Conservation (phyloP, 805 yeast species). For the Teunomyces pallodes region DNA sequence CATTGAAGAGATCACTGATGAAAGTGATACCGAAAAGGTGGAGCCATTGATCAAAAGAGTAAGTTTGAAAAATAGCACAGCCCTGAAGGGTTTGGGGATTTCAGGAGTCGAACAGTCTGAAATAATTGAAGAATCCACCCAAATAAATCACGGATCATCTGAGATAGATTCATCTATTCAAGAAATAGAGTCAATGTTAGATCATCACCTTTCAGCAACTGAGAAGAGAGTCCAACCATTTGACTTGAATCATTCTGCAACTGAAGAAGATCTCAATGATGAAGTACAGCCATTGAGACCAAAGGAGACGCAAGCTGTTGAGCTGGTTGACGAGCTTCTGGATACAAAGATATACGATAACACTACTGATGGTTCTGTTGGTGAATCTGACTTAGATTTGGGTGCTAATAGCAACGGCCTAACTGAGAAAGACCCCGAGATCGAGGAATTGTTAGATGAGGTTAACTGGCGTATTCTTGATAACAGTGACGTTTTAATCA, state of each 20-base stretch:
- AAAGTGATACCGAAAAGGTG: slow-evolving; percentile 16
- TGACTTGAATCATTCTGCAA: slow-evolving; percentile 4
- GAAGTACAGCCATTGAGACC: slow-evolving; percentile 3
- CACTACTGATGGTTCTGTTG: not conserved
- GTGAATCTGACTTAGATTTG: not conserved
- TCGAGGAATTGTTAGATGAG: slow-evolving; percentile 72
- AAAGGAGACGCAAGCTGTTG: slow-evolving; percentile 2
- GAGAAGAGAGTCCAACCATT: slow-evolving; percentile 3
- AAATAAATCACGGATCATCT: slow-evolving; percentile 9
- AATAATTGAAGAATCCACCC: slow-evolving; percentile 15
- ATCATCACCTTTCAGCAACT: slow-evolving; percentile 25
- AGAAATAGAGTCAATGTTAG: slow-evolving; percentile 40
- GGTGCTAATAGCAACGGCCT: not conserved
- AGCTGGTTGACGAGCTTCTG: slow-evolving; percentile 1
- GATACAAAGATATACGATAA: not conserved
- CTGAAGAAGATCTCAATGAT: slow-evolving; percentile 1
- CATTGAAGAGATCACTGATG: slow-evolving; percentile 35
- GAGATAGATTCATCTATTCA: slow-evolving; percentile 33
- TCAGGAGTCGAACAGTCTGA: slow-evolving; percentile 5
- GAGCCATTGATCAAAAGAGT: slow-evolving; percentile 1
- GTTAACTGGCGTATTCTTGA: slow-evolving; percentile 74
- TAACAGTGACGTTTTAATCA: slow-evolving; percentile 56
- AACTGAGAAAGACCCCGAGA: slow-evolving; percentile 38
- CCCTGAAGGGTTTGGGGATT: slow-evolving; percentile 8
- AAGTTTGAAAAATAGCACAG: not conserved